Conservation (phyloP, 257 asterid species). For the Solanum habrochaites region DNA sequence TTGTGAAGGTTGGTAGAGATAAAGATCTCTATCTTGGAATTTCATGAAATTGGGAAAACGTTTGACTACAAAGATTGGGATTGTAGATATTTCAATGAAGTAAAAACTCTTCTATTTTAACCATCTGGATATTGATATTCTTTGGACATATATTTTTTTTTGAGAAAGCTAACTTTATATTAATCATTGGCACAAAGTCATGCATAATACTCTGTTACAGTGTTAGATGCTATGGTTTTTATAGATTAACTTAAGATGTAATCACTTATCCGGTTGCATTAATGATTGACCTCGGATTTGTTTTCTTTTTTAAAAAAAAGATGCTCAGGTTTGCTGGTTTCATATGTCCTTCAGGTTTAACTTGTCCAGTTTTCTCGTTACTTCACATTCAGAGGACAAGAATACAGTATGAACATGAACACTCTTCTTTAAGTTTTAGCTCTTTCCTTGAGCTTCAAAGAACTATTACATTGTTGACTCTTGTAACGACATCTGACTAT, state of each 20-base stretch:
- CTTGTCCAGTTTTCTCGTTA: not conserved
- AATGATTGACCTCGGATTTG: not conserved
- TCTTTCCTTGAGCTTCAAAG: not conserved
- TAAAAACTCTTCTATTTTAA: not conserved
- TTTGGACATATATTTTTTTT: not conserved
- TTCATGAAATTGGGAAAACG: not conserved
- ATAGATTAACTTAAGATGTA: not conserved
- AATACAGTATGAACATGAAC: not conserved
- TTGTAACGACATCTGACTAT: not conserved
- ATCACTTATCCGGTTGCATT: not conserved
- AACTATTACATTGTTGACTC: not conserved
- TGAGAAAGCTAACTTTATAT: not conserved
- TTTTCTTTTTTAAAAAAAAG: not conserved
- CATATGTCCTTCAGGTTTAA: not conserved
- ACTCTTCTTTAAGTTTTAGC: not conserved
- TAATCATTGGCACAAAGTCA: not conserved
- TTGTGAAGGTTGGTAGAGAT: not conserved
- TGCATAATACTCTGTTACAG: not conserved
- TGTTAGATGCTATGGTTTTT: not conserved
- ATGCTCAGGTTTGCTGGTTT: not conserved
- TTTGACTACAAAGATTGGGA: not conserved
- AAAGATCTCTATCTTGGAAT: not conserved
- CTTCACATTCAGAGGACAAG: not conserved
- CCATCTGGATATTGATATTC: not conserved
- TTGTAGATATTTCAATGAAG: not conserved